Evolutionary conservation across 192 early-diverging fungal species (phyloP).

Genomic region (Coemansia sp.): DNA sequence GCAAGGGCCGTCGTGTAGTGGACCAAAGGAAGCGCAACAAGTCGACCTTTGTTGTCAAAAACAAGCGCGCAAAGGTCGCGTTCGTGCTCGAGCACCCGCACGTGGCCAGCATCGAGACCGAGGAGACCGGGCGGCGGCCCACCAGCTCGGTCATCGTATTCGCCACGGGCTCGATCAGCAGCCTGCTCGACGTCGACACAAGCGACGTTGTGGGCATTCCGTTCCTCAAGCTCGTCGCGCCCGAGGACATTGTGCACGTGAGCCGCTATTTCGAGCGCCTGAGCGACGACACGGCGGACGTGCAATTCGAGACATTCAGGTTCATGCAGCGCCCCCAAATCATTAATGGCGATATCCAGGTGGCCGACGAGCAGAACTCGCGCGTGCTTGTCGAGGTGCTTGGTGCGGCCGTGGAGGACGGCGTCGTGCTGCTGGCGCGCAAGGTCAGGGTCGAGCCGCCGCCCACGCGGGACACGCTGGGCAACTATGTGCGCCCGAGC

Average conservation of each 20-base stretch:
- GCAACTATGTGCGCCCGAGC: slow-evolving; percentile 15
- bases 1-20: too few relatives aligned
- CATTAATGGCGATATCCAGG: slow-evolving; percentile 23
- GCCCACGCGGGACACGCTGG: slow-evolving; percentile 15
- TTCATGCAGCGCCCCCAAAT: slow-evolving; percentile 32
- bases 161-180: slow-evolving; percentile 30
- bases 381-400: slow-evolving; percentile 31
- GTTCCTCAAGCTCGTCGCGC: slow-evolving; percentile 38
- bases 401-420: slow-evolving; percentile 32
- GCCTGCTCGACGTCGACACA: slow-evolving; percentile 30
- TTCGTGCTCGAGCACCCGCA: slow-evolving; percentile 31
- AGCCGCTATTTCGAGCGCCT: slow-evolving; percentile 26
- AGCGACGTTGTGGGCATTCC: slow-evolving; percentile 24
- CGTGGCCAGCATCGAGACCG: slow-evolving; percentile 2
- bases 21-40: too few relatives aligned
- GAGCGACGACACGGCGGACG: slow-evolving; percentile 14
- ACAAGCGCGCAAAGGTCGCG: slow-evolving; percentile 25
- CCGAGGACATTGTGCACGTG: slow-evolving; percentile 26
- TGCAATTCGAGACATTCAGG: slow-evolving; percentile 31
- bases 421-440: slow-evolving; percentile 30
- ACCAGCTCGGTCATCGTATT: slow-evolving; percentile 27
- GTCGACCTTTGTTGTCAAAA: slow-evolving; percentile 12
- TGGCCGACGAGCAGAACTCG: slow-evolving; percentile 17
- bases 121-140: slow-evolving; percentile 1
- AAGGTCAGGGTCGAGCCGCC: slow-evolving; percentile 13